Percentiles rank a stretch among this genome's conserved stretches.
These are phyloP conservation scores for Dichotomopilus funicola DNA, from an alignment of 2,329 filamentous ascomycete species.

Conservation along the genomic window DNA sequence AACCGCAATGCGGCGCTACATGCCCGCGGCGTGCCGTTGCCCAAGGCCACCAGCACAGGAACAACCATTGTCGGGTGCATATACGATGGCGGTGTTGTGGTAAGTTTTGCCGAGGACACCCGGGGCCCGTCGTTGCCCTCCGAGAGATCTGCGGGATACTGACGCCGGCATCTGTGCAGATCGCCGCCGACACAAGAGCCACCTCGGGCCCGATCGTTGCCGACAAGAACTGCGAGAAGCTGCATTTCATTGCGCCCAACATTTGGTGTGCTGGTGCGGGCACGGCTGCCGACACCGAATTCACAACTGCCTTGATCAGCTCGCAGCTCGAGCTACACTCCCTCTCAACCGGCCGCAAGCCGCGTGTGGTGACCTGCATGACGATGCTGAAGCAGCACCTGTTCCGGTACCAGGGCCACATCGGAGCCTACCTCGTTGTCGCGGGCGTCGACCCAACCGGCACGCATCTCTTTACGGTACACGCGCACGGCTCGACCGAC, in stretches of 20 bases:
- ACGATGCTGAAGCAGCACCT: conserved; percentile 99
- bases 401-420: conserved; percentile 96
- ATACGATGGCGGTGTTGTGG: conserved; percentile 92
- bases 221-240: conserved; percentile 99
- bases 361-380: conserved; percentile 98
- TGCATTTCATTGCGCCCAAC: conserved; percentile 96
- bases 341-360: conserved; percentile 91
- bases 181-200: conserved; percentile 95
- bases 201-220: conserved; percentile 97
- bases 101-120: conserved; percentile 38
- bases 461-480: conserved; percentile 92
- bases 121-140: too few species aligned
- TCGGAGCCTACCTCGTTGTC: conserved; percentile 95
- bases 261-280: conserved; percentile 99
- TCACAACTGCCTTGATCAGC: conserved; percentile 96
- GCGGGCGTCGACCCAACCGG: conserved; percentile 95
- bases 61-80: conserved; percentile 98
- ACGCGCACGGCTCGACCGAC: conserved; percentile 96
- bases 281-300: conserved; percentile 96
- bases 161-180: conserved; percentile 43
- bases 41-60: conserved; percentile 96
- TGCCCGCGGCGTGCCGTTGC: conserved; percentile 85
- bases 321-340: conserved; percentile 97
- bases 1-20: conserved; percentile 97
- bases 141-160: too few species aligned